Evolutionary conservation across 305 asterid species (phyloP).

Genomic region (Fraxinus ornus): DNA sequence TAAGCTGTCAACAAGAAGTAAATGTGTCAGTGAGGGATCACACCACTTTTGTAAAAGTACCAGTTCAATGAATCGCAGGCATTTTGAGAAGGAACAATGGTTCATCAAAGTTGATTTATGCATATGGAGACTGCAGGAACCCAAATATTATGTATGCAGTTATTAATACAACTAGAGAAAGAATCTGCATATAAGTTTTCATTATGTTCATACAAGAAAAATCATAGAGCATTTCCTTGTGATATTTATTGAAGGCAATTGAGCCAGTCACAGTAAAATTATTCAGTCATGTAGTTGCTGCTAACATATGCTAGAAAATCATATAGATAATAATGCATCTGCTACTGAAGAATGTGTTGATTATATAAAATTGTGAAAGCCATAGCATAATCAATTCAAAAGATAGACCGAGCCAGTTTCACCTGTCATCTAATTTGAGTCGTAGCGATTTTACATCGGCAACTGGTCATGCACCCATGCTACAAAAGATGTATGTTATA

Average conservation of each 20-base stretch:
- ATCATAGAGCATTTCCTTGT: background rate
- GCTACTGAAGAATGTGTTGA: background rate
- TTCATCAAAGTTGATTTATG: conserved; percentile 3
- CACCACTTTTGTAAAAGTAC: background rate
- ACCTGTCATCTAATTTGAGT: background rate
- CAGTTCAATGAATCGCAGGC: background rate
- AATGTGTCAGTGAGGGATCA: conserved; percentile 16
- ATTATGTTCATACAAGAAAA: background rate
- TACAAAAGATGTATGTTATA: background rate
- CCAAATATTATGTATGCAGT: background rate
- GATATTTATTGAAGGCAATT: background rate
- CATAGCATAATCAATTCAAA: background rate
- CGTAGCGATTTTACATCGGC: background rate
- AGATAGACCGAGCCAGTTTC: background rate
- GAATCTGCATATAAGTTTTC: background rate
- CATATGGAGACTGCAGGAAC: background rate
- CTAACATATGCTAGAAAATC: background rate
- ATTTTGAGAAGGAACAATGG: conserved; percentile 8
- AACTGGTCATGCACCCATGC: background rate
- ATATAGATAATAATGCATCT: background rate
- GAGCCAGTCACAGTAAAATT: background rate
- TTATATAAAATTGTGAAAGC: background rate
- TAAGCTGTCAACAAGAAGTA: conserved; percentile 41
- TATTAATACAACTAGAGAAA: background rate
- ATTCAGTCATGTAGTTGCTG: background rate